Percentiles rank a stretch among this genome's conserved stretches.
phyloP scores from a whole-genome alignment of 768 basidiomycete genomes.

The Lentinula sp. region DNA sequence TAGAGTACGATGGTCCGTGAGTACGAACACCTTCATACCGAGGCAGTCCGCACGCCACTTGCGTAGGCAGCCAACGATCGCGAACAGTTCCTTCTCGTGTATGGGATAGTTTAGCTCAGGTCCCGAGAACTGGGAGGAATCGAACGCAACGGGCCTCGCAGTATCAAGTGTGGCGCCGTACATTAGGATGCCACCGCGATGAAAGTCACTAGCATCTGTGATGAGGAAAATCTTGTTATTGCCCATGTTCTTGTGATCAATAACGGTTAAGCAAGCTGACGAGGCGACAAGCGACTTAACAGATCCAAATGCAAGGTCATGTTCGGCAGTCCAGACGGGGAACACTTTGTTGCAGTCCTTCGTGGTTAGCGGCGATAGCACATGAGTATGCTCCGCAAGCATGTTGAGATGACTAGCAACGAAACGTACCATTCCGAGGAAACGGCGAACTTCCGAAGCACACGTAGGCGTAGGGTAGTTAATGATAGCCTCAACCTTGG shows the following conservation, averaged over 20 bases:
- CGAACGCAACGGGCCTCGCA: conserved; percentile 22
- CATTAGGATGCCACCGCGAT: conserved; percentile 19
- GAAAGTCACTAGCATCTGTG: conserved; percentile 19
- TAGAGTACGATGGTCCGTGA: conserved; percentile 26
- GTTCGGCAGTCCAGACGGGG: conserved; percentile 14
- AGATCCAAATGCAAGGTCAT: conserved; percentile 19
- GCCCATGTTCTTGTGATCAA: conserved; percentile 23
- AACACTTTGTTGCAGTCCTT: conserved; percentile 12
- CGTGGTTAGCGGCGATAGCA: conserved; percentile 13
- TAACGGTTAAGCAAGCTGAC: conserved; percentile 19
- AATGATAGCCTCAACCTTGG: conserved; percentile 14
- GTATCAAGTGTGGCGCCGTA: conserved; percentile 18
- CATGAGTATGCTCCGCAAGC: conserved; percentile 9
- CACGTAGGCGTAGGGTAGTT: conserved; percentile 16
- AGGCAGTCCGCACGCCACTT: conserved; percentile 15
- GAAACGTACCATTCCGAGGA: conserved; percentile 18
- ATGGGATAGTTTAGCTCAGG: conserved; percentile 22
- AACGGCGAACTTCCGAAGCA: conserved; percentile 11
- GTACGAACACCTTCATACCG: conserved; percentile 13
- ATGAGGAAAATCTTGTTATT: conserved; percentile 25
- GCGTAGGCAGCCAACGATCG: conserved; percentile 19
- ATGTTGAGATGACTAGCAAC: conserved; percentile 11
- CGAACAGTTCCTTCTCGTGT: conserved; percentile 22
- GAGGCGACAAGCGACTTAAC: conserved; percentile 22
- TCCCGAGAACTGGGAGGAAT: conserved; percentile 17